Conservation (phyloP, 148 eudicot genomes). For the Chenopodium berlandieri region DNA sequence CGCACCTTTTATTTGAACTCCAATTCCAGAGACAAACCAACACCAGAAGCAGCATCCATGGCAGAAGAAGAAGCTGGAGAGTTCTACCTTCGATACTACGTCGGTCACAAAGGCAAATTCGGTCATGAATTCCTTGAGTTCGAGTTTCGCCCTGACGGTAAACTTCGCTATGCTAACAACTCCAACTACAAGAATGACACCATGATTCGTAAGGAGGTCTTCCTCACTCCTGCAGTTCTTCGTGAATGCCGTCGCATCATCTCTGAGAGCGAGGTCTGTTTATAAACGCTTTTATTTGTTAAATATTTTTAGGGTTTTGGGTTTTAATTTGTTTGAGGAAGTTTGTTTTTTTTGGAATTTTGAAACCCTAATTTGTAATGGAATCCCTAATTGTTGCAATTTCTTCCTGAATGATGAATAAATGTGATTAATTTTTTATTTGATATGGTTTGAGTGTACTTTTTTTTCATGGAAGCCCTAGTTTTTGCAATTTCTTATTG, state of each 20-base stretch:
- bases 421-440: too few species aligned
- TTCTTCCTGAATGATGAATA: too few species aligned
- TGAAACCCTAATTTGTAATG: neutral
- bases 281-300: neutral
- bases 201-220: conserved; percentile 90
- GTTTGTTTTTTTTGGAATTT: neutral
- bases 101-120: conserved; percentile 47
- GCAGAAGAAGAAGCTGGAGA: conserved; percentile 34
- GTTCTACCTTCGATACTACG: conserved; percentile 46
- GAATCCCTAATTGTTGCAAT: too few species aligned
- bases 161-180: conserved; percentile 86
- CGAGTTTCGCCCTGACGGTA: conserved; percentile 78
- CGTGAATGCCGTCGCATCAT: conserved; percentile 90
- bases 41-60: conserved; percentile 16
- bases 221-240: conserved; percentile 70
- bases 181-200: conserved; percentile 96
- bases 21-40: too few species aligned
- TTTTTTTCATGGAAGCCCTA: too few species aligned
- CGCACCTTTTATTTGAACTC: too few species aligned
- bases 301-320: conserved; percentile 4
- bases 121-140: conserved; percentile 49
- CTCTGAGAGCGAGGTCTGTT: conserved; percentile 68
- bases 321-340: neutral
- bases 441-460: too few species aligned
- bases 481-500: too few species aligned